phyloP scores from a whole-genome alignment of 2,329 filamentous ascomycete genomes.

The Penicillium sp. region DNA sequence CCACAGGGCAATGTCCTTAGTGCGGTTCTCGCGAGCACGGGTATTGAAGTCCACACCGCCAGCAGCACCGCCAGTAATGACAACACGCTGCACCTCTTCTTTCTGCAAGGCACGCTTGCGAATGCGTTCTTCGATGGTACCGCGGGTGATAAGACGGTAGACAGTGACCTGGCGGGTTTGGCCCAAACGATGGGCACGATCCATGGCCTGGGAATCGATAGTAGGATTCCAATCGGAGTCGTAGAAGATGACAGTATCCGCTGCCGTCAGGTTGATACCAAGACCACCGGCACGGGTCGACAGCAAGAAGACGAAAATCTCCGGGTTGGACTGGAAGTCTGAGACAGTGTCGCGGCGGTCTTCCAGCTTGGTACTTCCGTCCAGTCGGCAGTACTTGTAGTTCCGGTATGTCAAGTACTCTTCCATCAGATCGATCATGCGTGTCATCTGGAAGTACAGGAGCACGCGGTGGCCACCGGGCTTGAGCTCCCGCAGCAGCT shows the following conservation, averaged over 20 bases:
- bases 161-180: slow-evolving; percentile 96
- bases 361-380: slow-evolving; percentile 95
- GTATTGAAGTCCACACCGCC: slow-evolving; percentile 96
- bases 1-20: slow-evolving; percentile 99
- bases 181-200: slow-evolving; percentile 93
- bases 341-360: slow-evolving; percentile 94
- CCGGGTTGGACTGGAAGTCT: slow-evolving; percentile 90
- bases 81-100: slow-evolving; percentile 96
- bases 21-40: slow-evolving; percentile 83
- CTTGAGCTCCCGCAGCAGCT: slow-evolving; percentile 84
- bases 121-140: slow-evolving; percentile 97
- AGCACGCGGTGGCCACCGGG: slow-evolving; percentile 88
- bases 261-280: slow-evolving; percentile 94
- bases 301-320: slow-evolving; percentile 95
- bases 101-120: slow-evolving; percentile 96
- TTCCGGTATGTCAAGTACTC: slow-evolving; percentile 98
- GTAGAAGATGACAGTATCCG: slow-evolving; percentile 99
- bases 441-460: slow-evolving; percentile 99
- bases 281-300: slow-evolving; percentile 96
- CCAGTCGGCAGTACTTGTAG: slow-evolving; percentile 96
- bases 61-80: slow-evolving; percentile 81
- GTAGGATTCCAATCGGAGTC: slow-evolving; percentile 99
- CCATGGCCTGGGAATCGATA: slow-evolving; percentile 98
- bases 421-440: slow-evolving; percentile 99
- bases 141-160: slow-evolving; percentile 93